Evolutionary conservation across 2,329 filamentous ascomycete species (phyloP).

Genomic region (Teratosphaeria gauchensis): DNA sequence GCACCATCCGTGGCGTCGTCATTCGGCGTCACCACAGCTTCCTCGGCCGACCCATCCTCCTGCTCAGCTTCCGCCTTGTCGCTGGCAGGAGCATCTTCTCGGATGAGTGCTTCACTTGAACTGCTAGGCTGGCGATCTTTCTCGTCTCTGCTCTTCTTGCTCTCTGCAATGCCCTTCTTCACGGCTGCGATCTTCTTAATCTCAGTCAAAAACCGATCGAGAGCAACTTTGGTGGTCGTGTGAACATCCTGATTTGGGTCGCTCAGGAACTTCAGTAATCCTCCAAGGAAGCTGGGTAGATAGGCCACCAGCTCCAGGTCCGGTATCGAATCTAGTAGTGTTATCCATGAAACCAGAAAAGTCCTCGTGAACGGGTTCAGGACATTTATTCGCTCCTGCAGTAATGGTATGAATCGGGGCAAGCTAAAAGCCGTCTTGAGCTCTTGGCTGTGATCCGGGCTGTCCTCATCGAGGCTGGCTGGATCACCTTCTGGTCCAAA

Average conservation of each 20-base stretch:
- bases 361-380: conserved; percentile 90
- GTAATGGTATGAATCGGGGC: conserved; percentile 77
- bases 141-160: conserved; percentile 56
- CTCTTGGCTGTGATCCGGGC: conserved; percentile 30
- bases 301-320: conserved; percentile 91
- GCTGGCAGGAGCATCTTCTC: conserved; percentile 4
- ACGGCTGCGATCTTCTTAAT: conserved; percentile 90
- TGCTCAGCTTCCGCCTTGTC: conserved; percentile 3
- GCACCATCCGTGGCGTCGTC: conserved; percentile 28
- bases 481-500: conserved; percentile 48
- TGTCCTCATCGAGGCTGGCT: conserved; percentile 31
- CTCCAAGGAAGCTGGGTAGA: conserved; percentile 81
- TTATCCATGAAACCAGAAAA: conserved; percentile 94
- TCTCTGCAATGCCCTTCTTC: conserved; percentile 86
- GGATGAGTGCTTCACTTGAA: conserved; percentile 7
- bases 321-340: conserved; percentile 86
- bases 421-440: conserved; percentile 86
- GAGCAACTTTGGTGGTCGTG: conserved; percentile 74
- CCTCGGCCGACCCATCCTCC: background rate
- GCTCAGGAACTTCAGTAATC: conserved; percentile 82
- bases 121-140: conserved; percentile 16
- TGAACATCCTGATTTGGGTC: conserved; percentile 92
- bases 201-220: conserved; percentile 84
- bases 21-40: background rate
- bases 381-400: conserved; percentile 89